Conservation (phyloP, 2,329 filamentous ascomycete genomes). For the Berkeleyomyces rouxiae region DNA sequence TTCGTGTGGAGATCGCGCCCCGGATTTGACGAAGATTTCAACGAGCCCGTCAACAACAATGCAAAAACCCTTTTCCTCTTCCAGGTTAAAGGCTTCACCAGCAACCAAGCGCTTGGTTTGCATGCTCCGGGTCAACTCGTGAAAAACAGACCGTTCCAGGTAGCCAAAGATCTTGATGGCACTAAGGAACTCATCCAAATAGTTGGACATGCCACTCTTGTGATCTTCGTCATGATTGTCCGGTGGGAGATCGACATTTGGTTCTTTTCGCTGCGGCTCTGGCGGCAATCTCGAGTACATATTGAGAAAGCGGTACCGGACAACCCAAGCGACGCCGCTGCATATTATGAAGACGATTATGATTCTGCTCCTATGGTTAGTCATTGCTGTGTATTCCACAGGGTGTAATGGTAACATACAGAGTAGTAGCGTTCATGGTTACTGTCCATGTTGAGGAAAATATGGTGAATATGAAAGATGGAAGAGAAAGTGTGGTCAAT, state of each 20-base stretch:
- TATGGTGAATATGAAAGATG: conserved; percentile 74
- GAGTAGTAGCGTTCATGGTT: conserved; percentile 94
- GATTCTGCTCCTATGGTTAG: conserved; percentile 32
- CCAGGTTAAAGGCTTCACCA: conserved; percentile 82
- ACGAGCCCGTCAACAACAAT: conserved; percentile 91
- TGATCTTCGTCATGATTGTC: conserved; percentile 78
- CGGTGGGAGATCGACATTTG: conserved; percentile 86
- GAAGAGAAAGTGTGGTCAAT: conserved; percentile 74
- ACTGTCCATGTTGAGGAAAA: conserved; percentile 90
- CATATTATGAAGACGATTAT: conserved; percentile 61
- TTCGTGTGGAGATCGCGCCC: conserved; percentile 28
- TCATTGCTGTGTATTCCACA: neutral
- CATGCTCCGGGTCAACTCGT: conserved; percentile 94
- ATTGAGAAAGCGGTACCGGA: conserved; percentile 88
- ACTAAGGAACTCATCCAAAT: conserved; percentile 92
- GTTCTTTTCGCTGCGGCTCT: conserved; percentile 89
- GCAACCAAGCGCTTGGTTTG: conserved; percentile 93
- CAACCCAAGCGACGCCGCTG: conserved; percentile 82
- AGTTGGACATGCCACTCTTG: conserved; percentile 87
- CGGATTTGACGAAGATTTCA: conserved; percentile 95
- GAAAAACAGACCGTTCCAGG: conserved; percentile 87
- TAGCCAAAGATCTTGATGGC: conserved; percentile 99
- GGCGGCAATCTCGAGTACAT: conserved; percentile 91
- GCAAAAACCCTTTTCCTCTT: conserved; percentile 97
- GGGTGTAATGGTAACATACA: conserved; percentile 39